Evolutionary conservation across 1,284 basidiomycete species (phyloP), one percentile per base, ranked within the genome.

Genomic region (Sporisorium sorghi): DNA sequence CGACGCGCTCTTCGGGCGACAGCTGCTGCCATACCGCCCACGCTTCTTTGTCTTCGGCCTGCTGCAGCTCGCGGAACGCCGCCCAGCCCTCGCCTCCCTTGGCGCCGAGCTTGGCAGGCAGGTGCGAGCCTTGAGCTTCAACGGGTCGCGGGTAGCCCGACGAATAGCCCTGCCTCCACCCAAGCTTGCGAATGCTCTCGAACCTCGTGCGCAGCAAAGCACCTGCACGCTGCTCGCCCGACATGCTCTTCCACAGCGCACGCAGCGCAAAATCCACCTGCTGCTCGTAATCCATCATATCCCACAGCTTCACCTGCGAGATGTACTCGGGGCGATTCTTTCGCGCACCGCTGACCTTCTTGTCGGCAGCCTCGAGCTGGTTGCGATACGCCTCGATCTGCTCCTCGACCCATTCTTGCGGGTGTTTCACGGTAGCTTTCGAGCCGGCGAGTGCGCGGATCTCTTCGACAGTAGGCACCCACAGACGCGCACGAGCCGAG

Each of bases 131-230:
- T 37, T 71, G n/a, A n/a, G n/a, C 55, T 26, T 37, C 48, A 8
- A 39, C 49, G 24, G 67, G 65, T 21, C 58, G 58, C 10, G 83
- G 83, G 55, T 72, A 83, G 39, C 81, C 83, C 1, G 80, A 73
- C 24, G 81, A 79, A 53, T 72, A 84, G 37, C 83, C 83, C 11
- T 73, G 64, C 39, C 83, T 67, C 83, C 83, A 84, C 10, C 83
- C 83, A 1, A 84, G 63, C 37, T 72, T 76, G 24, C 81, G 69
- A 28, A 76, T 66, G 57, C 75, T 72, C 15, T 76, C 74, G 63
- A 64, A 80, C 9, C 73, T 43, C 9, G 55, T 58, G 6, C 72
- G 64, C 10, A 73, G 52, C n/a, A 78, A 35, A 15, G 74, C 76
- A 2, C 33, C 60, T 8, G 51, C 49, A 26, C 70, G 58, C 55